Base-by-base conservation (phyloP, 805 yeast species). In the Torulaspora quercuum region DNA sequence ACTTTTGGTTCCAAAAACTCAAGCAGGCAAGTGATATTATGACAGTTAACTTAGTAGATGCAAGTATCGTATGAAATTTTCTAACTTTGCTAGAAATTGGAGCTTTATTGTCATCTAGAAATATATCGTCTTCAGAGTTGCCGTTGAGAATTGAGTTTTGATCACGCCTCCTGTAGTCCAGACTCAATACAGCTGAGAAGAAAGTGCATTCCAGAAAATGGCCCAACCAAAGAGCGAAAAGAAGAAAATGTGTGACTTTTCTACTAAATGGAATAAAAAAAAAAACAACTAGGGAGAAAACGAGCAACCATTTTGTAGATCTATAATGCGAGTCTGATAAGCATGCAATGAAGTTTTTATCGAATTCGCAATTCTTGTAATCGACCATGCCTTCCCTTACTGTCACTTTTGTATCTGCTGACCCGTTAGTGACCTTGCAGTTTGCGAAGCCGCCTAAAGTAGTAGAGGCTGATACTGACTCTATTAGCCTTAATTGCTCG, bases 101-200 rank as follows among this genome's bases (percentile, higher is more conserved):
- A 8, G 23, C 8, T 9, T 25, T 14, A 10, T 41, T 34, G 10
- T 37, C 33, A 32, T 38, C 46, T 13, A 39, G 21, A 13, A 30
- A 19, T 8, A 39, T 9, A 13, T 32, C 34, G 29, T 23, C 23
- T 7, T 29, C 34, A 9, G 26, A 15, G 17, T 23, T 7, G 74
- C 53, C 11, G 27, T 7, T 6, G 8, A 78, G 53, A 42, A 79
- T 86, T n/a, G n/a, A n/a, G 10, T 72, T 72, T 11, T 80, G 65
- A 46, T 81, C 89, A 17, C 73, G 56, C 36, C 86, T 68, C 30
- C 79, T 71, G 19, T 79, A 61, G 60, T 86, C 95, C 24, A 85
- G 73, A 11, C 81, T 69, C 19, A 84, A 61, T 1, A 83, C 75
- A 0, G 87, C 77, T 1, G 78, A 64, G 41, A 83, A 73, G 55